Base-by-base conservation (phyloP, 495 filamentous ascomycete genomes). In the Neurospora sp. region DNA sequence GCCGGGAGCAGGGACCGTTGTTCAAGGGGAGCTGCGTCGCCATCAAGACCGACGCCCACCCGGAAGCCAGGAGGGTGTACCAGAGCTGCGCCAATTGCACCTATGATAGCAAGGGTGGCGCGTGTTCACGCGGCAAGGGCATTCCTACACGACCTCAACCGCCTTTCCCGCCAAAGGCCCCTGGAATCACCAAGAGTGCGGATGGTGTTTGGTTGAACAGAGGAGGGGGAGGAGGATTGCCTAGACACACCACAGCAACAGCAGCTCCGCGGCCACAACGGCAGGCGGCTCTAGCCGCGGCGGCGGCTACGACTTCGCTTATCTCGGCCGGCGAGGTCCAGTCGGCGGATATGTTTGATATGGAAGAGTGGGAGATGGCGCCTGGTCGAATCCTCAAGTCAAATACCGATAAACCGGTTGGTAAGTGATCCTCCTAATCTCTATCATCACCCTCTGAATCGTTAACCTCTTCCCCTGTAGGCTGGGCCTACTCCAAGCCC, bases 401-500 rank as follows among this genome's bases (percentile, higher is more conserved):
- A 1, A 62, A 62, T 0, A 62, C 20, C 6, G 11, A 27, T 14
- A 62, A 62, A 35, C 54, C 23, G 0, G 8, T 31, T 9, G 7
- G 54, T 62, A 31, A 27, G 23, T 31, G 0, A 59, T 20, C 2
- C 1, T 9, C n/a, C 7, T 20, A 20, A 11, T 23, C 46, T 1
- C 20, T 54, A 48, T 23, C 3, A 48, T 23, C 1, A 5, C 1
- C 44, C 44, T 48, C 1, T 11, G 4, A 48, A 20, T 48, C 11
- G 2, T 5, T 62, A 31, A 72, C 71, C 11, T 18, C 23, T 18
- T 35, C 12, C 20, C 1, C 69, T 3, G 0, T 11, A 23, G 35
- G 37, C 66, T 73, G 83, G 23, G 82, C 81, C 20, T 84, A 80
- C 74, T 85, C 84, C 14, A 82, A 81, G n/a, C 69, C 83, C 8